Evolutionary conservation across 208 protist genomes (phyloP), one percentile per base, ranked within the genome.

Genomic region (Naegleria fowleri): DNA sequence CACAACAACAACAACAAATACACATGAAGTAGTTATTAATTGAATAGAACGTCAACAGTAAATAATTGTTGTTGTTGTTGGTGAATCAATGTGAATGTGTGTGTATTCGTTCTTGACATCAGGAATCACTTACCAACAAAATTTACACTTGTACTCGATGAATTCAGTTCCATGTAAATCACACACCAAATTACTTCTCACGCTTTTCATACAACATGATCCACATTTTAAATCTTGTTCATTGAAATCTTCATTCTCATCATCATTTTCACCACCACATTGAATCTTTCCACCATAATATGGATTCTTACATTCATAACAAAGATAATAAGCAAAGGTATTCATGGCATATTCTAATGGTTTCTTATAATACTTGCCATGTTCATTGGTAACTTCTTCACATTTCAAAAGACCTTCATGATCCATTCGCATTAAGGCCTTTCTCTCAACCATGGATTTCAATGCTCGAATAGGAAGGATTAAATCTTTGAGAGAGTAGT

Each of bases 131-230:
- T 93, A 16, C 43, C 84, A 84, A 88, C 85, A 94, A 59, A 92
- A 93, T 86, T 93, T 94, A 29, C 84, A 94, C 85, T 92, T 93
- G 79, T 91, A 92, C 84, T 92, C 91, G 25, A 92, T 92, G n/a
- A 92, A 92, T 22, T 92, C 91, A 33, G 52, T 52, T 83, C 93
- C 91, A 87, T 94, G 79, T 25, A 58, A 55, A 51, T 58, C n/a
- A 39, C 59, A 93, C 11, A 13, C 22, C 9, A 22, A 13, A 2
- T 36, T 48, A 2, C 52, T 16, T 51, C 41, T 51, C 6, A 87
- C 16, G 1, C 52, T 51, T 51, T 51, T 87, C 19, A 39, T n/a
- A 67, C 9, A 36, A 67, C 85, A 88, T 1, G 43, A 25, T 40
- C 85, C 85, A 88, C 85, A 88, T 39, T 67, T 67, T 9, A 88